Evolutionary conservation across 805 yeast genomes (phyloP), one percentile per base, ranked within the genome.

Genomic region (Saturnispora sekii): DNA sequence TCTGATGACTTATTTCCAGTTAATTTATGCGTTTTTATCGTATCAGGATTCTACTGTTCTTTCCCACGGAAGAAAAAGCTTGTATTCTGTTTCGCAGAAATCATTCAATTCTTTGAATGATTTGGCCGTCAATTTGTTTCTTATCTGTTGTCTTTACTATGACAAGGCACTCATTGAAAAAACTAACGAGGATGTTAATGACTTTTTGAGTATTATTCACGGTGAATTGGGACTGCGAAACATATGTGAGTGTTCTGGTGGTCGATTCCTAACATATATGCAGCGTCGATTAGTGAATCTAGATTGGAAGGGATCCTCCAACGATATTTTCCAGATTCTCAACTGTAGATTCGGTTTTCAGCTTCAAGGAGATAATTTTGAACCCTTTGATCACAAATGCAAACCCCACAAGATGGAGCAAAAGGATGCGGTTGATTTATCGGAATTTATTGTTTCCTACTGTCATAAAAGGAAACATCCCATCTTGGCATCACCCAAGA

Each of bases 301-400:
- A 26, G 63, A 68, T 7, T 59, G 63, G 58, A 42, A 48, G 16
- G 70, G 70, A 4, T 70, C 83, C 2, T 89, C 83, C 38, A 68
- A 69, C 8, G 93, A 87, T 38, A 59, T 90, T 39, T 71, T 86
- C 8, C 97, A 90, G 55, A 70, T 86, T 31, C 62, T 93, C 17
- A 70, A 78, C 50, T 93, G 98, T 58, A 72, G 84, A 9, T 87
- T 81, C 54, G 94, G 87, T 38, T 70, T 85, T 41, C 63, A 67
- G 2, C 65, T 88, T 3, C 66, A 79, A 1, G 67, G 76, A 10
- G 86, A 81, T 11, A 68, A 69, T 14, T 78, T 77, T 49, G 68
- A 68, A 2, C 86, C 93, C 0, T 72, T 68, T 35, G 83, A 86
- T 49, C 97, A 90, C 55, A 69, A 65, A 3, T 68, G 81, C 0